Base-by-base conservation (phyloP, 768 basidiomycete species). In the Russula foetens region DNA sequence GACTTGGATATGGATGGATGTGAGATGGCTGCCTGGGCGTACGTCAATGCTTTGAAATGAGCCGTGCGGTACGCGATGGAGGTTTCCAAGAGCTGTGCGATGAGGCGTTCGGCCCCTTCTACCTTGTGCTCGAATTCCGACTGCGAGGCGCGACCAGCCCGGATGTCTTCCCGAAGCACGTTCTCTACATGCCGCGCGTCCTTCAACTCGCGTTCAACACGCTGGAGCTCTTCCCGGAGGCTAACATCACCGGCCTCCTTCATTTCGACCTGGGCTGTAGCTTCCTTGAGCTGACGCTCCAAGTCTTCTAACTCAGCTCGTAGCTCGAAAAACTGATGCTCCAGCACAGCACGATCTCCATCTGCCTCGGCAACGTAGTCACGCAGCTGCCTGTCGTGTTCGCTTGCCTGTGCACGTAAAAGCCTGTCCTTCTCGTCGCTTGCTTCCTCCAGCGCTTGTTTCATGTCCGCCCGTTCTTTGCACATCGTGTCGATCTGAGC, bases 301-400 rank as follows among this genome's bases (percentile, higher is more conserved):
- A 79, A 76, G 59, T 80, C 77, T 57, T 87, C 88, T 52, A 86
- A 73, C 8, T 78, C 77, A 1, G 82, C 83, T 64, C 81, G 80
- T 39, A 90, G 74, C 69, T 90, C 89, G 43, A 81, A 83, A 69
- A 89, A 86, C 71, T 93, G 89, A 52, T 94, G 85, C 72, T 97
- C 93, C 48, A 97, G 76, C 15, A 96, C 92, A 0, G 94, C 93
- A 8, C 92, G 83, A 71, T 98, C 94, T 1, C 93, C 90, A 68
- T 97, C 92, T 15, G 93, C 90, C 71, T 98, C 95, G 3, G 89
- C 89, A 56, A 89, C 86, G 67, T 94, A 90, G 70, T 97, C 93
- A 1, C 92, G 82, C 63, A 97, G 83, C 46, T 78, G 71, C 35
- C 81, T 74, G 59, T 86, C 84, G 58, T 84, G 78, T 67, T 80